A percentile compares a stretch with the other conserved stretches of the same genome.
phyloP scores from a whole-genome alignment of 2,329 filamentous ascomycete species.

The Aciculosporium take region DNA sequence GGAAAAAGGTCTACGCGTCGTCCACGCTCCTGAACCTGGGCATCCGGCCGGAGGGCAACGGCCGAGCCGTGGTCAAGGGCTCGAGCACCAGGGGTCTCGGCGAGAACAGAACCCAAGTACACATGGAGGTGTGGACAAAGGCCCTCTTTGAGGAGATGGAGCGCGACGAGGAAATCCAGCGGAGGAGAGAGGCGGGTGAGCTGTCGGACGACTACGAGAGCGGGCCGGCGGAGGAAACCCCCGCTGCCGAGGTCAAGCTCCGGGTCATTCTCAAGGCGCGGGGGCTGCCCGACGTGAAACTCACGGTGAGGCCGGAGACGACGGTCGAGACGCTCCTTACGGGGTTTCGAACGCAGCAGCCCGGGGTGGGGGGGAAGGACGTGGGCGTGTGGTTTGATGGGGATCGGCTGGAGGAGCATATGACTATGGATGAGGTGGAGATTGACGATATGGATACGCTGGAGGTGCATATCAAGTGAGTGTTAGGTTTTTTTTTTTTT shows the following conservation, averaged over 20 bases:
- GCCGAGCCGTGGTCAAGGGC: constrained; percentile 27
- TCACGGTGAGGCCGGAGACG: constrained; percentile 40
- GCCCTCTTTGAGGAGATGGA: constrained; percentile 40
- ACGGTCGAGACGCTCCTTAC: constrained; percentile 46
- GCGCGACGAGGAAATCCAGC: constrained; percentile 32
- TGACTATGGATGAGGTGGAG: constrained; percentile 50
- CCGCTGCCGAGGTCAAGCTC: constrained; percentile 23
- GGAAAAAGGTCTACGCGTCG: constrained; percentile 57
- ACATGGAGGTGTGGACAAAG: constrained; percentile 64
- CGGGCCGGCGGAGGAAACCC: constrained; percentile 10
- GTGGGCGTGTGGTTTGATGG: constrained; percentile 63
- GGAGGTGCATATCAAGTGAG: constrained; percentile 47
- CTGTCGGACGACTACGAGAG: constrained; percentile 19
- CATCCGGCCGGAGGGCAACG: constrained; percentile 30
- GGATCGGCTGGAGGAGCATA: constrained; percentile 47
- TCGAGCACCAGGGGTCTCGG: constrained; percentile 28
- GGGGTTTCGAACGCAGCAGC: constrained; percentile 42
- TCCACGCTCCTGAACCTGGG: constrained; percentile 58
- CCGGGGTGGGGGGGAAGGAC: constrained; percentile 34
- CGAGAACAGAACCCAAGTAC: constrained; percentile 43
- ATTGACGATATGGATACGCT: constrained; percentile 62
- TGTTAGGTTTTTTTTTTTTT: neutral
- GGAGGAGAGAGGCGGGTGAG: constrained; percentile 28
- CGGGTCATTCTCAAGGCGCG: constrained; percentile 40
- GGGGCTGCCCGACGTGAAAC: constrained; percentile 33